A percentile compares a stretch with the other conserved stretches of the same genome.
These are phyloP conservation scores for Megacollybia marginata DNA, from an alignment of 768 basidiomycete species.

Conservation along the genomic window DNA sequence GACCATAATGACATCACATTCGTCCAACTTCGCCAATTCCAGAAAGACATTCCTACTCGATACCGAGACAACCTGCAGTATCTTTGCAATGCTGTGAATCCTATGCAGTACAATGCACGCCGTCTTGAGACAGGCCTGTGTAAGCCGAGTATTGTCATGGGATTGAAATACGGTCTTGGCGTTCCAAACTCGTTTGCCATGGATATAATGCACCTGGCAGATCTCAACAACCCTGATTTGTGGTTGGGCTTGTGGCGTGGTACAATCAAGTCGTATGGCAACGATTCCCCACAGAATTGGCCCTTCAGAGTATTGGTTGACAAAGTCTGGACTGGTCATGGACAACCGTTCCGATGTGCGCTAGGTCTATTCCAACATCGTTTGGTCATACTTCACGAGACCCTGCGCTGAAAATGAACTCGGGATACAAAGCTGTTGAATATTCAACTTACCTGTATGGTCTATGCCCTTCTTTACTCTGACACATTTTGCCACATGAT, in stretches of 20 bases:
- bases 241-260: too few relatives aligned
- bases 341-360: slow-evolving; percentile 10
- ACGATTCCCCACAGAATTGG: too few relatives aligned
- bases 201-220: too few relatives aligned
- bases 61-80: neutral
- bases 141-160: too few relatives aligned
- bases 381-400: slow-evolving; percentile 24
- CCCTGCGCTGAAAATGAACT: slow-evolving; percentile 21
- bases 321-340: too few relatives aligned
- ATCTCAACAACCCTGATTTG: slow-evolving; percentile 21
- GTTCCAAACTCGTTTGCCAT: neutral
- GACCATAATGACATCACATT: slow-evolving; percentile 13
- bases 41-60: too few relatives aligned
- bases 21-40: too few relatives aligned
- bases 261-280: slow-evolving; percentile 16
- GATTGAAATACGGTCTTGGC: neutral
- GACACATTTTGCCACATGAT: slow-evolving; percentile 1
- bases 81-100: neutral
- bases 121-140: too few relatives aligned
- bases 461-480: slow-evolving; percentile 9
- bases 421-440: slow-evolving; percentile 12
- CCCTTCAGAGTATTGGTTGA: too few relatives aligned
- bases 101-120: slow-evolving; percentile 3
- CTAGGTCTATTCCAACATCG: slow-evolving; percentile 23
- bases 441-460: slow-evolving; percentile 8